Conservation (phyloP, 495 filamentous ascomycete genomes). For the Hamigera avellanea region DNA sequence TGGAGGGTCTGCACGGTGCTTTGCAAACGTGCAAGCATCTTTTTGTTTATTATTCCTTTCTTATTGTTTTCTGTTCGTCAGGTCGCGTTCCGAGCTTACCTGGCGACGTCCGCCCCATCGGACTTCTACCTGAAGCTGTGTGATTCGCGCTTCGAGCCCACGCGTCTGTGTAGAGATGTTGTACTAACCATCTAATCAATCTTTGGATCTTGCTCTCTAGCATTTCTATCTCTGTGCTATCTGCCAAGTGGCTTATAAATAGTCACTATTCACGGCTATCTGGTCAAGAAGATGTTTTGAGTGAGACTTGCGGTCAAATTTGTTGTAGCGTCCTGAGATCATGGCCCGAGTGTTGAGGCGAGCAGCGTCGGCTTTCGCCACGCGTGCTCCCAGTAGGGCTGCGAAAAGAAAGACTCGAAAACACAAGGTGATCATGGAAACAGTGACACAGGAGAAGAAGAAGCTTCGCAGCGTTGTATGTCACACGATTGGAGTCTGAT, state of each 20-base stretch:
- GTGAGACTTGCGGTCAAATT: slow-evolving; percentile 7
- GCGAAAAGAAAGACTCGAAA: slow-evolving; percentile 28
- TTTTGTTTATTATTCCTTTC: too few relatives aligned
- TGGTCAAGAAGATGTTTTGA: not conserved
- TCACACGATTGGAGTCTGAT: slow-evolving; percentile 7
- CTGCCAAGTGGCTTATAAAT: not conserved
- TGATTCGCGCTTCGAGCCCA: not conserved
- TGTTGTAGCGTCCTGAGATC: slow-evolving; percentile 9
- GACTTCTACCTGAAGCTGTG: not conserved
- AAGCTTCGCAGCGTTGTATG: slow-evolving; percentile 46
- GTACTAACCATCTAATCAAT: slow-evolving; percentile 1
- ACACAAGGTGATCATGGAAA: slow-evolving; percentile 48
- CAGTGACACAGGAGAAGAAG: slow-evolving; percentile 47
- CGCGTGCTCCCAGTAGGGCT: slow-evolving; percentile 21
- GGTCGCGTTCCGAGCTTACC: too few relatives aligned
- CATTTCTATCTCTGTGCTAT: not conserved
- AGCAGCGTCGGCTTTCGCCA: slow-evolving; percentile 19
- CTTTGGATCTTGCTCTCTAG: too few relatives aligned
- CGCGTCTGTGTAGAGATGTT: slow-evolving; percentile 5
- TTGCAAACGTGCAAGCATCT: too few relatives aligned
- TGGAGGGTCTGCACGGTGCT: too few relatives aligned
- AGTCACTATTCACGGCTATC: not conserved
- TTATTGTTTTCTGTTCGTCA: too few relatives aligned
- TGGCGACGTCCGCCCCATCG: too few relatives aligned
- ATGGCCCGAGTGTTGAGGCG: slow-evolving; percentile 31